Evolutionary conservation across 208 protist species (phyloP).

Genomic region (Angomonas deanei): DNA sequence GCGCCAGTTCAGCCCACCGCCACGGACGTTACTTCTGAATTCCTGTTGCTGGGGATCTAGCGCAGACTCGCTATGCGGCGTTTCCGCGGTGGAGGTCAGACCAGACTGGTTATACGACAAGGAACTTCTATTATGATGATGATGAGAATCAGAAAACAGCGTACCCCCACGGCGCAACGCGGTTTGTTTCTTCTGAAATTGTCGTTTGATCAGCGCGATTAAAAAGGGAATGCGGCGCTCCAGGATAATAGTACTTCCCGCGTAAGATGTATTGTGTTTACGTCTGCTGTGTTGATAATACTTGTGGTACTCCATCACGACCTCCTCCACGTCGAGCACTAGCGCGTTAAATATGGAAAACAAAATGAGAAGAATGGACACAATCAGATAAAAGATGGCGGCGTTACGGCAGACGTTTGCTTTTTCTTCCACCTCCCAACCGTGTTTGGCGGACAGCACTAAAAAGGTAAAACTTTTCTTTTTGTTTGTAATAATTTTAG

Average conservation of each 20-base stretch:
- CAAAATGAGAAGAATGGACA: slow-evolving; percentile 19
- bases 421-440: slow-evolving; percentile 55
- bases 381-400: slow-evolving; percentile 41
- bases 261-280: neutral
- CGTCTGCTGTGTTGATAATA: neutral
- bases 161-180: neutral
- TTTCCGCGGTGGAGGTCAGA: neutral
- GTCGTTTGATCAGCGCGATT: neutral
- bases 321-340: neutral
- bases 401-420: slow-evolving; percentile 36
- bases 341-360: neutral
- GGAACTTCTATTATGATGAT: too few species aligned
- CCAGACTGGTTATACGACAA: neutral
- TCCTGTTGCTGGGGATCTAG: neutral
- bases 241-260: neutral
- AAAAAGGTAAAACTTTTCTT: slow-evolving; percentile 49
- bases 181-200: neutral
- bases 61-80: neutral
- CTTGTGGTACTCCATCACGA: neutral
- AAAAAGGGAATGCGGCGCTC: neutral
- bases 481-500: neutral
- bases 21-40: too few species aligned
- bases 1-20: too few species aligned
- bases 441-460: slow-evolving; percentile 45
- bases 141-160: too few species aligned